phyloP scores from a whole-genome alignment of 2,329 filamentous ascomycete species.

The Pezicula neosporulosa region DNA sequence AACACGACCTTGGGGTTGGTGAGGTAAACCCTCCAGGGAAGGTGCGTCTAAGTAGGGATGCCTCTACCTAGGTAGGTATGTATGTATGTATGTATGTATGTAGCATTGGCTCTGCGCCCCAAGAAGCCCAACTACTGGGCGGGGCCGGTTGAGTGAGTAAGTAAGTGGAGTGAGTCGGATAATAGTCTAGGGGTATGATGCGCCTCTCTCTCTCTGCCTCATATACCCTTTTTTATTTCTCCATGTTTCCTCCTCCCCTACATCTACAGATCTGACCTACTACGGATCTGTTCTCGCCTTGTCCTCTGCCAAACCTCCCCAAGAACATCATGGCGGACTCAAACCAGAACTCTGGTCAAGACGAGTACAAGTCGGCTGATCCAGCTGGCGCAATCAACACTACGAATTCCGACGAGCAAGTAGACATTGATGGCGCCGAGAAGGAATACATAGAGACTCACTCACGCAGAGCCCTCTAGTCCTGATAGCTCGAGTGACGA shows the following conservation, averaged over 20 bases:
- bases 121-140: no score
- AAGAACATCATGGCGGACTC: neutral
- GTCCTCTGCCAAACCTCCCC: neutral
- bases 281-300: neutral
- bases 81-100: no score
- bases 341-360: neutral
- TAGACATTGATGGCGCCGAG: conserved; percentile 15
- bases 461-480: conserved; percentile 13
- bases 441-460: conserved; percentile 23
- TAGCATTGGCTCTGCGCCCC: no score
- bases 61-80: no score
- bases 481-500: conserved; percentile 13
- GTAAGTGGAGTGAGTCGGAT: no score
- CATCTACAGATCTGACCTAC: no score
- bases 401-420: conserved; percentile 12
- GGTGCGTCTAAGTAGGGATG: no score
- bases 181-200: no score
- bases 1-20: no score
- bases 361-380: conserved; percentile 7
- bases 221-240: neutral
- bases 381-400: conserved; percentile 8
- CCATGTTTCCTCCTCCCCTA: neutral
- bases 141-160: no score
- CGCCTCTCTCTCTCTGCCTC: no score
- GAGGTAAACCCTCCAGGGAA: no score